Evolutionary conservation across 495 filamentous ascomycete genomes (phyloP).

Genomic region (Staphylotrichum longicolle): DNA sequence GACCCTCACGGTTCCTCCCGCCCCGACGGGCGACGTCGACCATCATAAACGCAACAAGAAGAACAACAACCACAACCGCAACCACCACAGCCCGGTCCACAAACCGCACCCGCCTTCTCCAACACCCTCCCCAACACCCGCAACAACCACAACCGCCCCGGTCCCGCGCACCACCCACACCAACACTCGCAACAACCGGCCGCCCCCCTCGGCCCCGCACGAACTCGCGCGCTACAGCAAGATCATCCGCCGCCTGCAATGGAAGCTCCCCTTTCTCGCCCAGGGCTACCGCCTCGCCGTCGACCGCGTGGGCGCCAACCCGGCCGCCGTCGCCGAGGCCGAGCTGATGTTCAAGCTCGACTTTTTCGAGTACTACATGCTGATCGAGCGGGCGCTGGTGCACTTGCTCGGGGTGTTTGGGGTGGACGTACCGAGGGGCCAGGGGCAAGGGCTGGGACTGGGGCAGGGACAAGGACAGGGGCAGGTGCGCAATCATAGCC

Average conservation of each 20-base stretch:
- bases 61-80: no score
- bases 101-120: neutral
- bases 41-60: no score
- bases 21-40: no score
- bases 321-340: constrained; percentile 33
- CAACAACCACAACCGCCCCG: neutral
- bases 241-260: constrained; percentile 56
- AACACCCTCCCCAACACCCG: neutral
- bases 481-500: neutral
- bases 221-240: constrained; percentile 56
- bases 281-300: constrained; percentile 52
- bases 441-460: neutral
- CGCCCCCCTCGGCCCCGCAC: constrained; percentile 38
- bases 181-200: constrained; percentile 3
- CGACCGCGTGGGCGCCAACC: constrained; percentile 27
- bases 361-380: constrained; percentile 68
- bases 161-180: neutral
- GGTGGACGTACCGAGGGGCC: constrained; percentile 43
- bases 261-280: constrained; percentile 59
- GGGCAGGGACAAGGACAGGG: neutral
- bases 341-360: constrained; percentile 70
- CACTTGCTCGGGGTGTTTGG: constrained; percentile 59
- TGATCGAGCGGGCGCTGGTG: constrained; percentile 62
- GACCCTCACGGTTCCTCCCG: no score
- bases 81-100: no score